Base-by-base conservation (phyloP, 1,284 basidiomycete genomes). In the Rhodotorula mucilaginosa region DNA sequence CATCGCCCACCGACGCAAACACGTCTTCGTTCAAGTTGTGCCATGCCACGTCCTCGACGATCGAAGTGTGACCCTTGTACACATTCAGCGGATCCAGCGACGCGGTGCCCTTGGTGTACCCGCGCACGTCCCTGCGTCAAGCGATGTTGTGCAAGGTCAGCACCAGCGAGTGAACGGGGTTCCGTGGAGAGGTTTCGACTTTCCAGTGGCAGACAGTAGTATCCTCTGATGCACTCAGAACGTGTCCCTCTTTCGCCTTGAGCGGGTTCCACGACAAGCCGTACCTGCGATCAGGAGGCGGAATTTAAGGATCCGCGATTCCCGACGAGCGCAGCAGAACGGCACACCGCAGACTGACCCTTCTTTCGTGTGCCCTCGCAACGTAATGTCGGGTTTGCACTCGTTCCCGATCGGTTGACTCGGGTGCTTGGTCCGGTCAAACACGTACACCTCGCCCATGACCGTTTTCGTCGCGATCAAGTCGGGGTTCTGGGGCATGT, bases 11-110 rank as follows among this genome's bases (percentile, higher is more conserved):
- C 74, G 93, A 97, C 4, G 90, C 95, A 79, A 99, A 95, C 61
- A 95, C 84, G 76, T 89, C 88, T 69, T 94, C 92, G 80, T 91
- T 85, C 29, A 87, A 87, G 18, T 89, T 84, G 82, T 97, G 91
- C 96, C 96, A 99, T 75, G 97, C 94, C 3, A 99, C 95, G 80
- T 99, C 97, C 92, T 92, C 94, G 66, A 97, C 94, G 58, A 93
- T 88, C 34, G 91, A 89, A 0, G 88, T 88, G 80, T 97, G 94
- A 0, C 95, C 96, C 71, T 87, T 87, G 84, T 92, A 99, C 26
- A 90, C 86, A 61, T 85, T 87, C 3, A 90, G 84, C 13, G 97
- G 94, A 72, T 95, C 89, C 26, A 99, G 85, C 3, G 88, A 87
- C 39, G 86, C 85, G 74, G 89, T 90, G 44, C 85, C 85, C 82